phyloP scores from a whole-genome alignment of 495 filamentous ascomycete species.

The Trichoderma gamsii region DNA sequence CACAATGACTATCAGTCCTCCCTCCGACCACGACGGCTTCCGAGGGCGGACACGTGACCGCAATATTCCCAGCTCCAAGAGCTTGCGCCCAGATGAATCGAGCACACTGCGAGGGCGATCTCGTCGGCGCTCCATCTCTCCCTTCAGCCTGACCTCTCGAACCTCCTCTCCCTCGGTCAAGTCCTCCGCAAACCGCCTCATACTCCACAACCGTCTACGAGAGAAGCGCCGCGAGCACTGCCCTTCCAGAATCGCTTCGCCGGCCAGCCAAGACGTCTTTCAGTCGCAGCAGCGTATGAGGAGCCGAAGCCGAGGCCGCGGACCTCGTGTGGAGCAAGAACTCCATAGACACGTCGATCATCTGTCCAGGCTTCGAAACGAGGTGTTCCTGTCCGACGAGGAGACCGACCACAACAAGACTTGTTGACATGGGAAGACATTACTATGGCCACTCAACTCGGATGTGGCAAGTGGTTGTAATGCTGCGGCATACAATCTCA shows the following conservation, averaged over 20 bases:
- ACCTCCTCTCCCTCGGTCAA: neutral
- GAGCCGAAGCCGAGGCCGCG: neutral
- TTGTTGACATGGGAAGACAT: neutral
- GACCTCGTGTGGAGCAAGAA: conserved; percentile 8
- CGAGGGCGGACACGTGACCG: conserved; percentile 14
- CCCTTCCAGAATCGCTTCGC: conserved; percentile 3
- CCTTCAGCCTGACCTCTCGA: neutral
- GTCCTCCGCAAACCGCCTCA: conserved; percentile 1
- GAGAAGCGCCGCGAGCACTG: conserved; percentile 16
- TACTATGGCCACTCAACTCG: neutral
- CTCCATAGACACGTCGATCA: neutral
- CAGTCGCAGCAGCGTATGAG: neutral
- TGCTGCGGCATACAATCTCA: neutral
- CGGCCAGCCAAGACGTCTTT: neutral
- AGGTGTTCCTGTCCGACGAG: conserved; percentile 12
- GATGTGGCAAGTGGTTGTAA: neutral
- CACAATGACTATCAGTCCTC: neutral
- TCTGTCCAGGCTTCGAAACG: conserved; percentile 7
- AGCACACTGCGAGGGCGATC: conserved; percentile 14
- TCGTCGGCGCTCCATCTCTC: conserved; percentile 13
- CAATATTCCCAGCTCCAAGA: conserved; percentile 9
- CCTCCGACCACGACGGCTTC: neutral
- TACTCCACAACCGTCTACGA: conserved; percentile 13
- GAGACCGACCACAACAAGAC: neutral
- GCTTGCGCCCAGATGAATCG: neutral